Base-by-base conservation (phyloP, 352 stramenopile genomes). In the Phytopythium ostracodes region DNA sequence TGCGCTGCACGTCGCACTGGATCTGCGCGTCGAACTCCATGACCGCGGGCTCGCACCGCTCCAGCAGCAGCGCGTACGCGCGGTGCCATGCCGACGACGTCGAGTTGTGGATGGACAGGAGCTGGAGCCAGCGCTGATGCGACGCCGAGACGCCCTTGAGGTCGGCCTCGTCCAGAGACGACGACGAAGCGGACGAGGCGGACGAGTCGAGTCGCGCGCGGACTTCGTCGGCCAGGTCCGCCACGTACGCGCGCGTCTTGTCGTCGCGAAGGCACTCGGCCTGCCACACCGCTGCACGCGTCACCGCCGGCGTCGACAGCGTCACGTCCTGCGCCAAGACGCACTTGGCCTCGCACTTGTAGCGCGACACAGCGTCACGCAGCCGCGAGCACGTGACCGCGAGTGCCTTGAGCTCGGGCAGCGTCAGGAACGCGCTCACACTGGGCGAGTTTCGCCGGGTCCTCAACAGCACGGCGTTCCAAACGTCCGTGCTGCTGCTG, bases 1-100 rank as follows among this genome's bases (percentile, higher is more conserved):
- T 91, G 8, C 84, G 72, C 42, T 75, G 65, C n/a, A 91, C 79
- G 57, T 92, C 84, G 20, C 76, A 63, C 24, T 71, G 66, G 53
- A 92, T 92, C 68, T 91, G 84, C 59, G 83, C 71, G 33, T 92
- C 84, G 43, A 80, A 71, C n/a, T 66, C 59, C 15, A 65, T 62
- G 15, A 54, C 51, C 33, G 56, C 52, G 0, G 66, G 63, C 22
- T 78, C 70, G 47, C 81, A 91, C 7, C 71, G 73, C 1, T 65
- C 63, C 24, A 76, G 66, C 24, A 89, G 80, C 33, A 89, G 64
- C 15, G 75, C 76, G 52, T 91, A 92, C 31, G 68, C 76, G 17
- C 73, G 68, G 27, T 70, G 54, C 27, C 59, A 57, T 18, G 64
- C 47, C 43, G 65, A 58, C 24, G 60, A 33, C 18, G n/a, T 17